phyloP scores from a whole-genome alignment of 2,329 filamentous ascomycete species.

The Penicillium sp. region DNA sequence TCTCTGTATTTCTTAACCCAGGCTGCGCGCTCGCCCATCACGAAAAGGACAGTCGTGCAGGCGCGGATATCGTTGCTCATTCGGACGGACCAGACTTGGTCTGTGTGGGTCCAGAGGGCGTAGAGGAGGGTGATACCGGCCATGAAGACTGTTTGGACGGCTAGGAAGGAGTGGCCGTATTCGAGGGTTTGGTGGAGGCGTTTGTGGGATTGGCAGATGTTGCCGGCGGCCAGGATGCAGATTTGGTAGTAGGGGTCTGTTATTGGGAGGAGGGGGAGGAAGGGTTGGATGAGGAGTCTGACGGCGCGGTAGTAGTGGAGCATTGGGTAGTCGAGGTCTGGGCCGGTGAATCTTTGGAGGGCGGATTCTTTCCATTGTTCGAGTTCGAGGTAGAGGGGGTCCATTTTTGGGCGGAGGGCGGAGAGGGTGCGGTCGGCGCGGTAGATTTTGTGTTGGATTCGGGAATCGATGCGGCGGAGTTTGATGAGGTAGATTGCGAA shows the following conservation, averaged over 20 bases:
- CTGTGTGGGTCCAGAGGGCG: constrained; percentile 43
- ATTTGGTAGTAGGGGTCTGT: constrained; percentile 48
- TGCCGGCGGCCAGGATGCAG: constrained; percentile 36
- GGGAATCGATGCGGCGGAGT: constrained; percentile 48
- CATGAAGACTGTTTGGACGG: constrained; percentile 41
- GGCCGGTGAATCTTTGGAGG: constrained; percentile 31
- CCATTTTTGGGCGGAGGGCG: constrained; percentile 48
- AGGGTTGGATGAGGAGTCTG: constrained; percentile 51
- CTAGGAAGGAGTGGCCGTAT: constrained; percentile 40
- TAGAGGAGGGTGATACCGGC: constrained; percentile 39
- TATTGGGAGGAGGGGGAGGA: constrained; percentile 46
- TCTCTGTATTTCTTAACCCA: constrained; percentile 50
- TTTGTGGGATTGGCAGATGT: constrained; percentile 40
- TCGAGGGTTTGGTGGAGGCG: constrained; percentile 38
- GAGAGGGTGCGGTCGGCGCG: constrained; percentile 47
- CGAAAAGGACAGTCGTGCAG: constrained; percentile 49
- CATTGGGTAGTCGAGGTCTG: constrained; percentile 48
- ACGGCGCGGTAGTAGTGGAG: constrained; percentile 51
- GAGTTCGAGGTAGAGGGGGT: constrained; percentile 45
- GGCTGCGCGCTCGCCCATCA: constrained; percentile 49
- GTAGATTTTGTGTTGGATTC: constrained; percentile 53
- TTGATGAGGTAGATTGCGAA: constrained; percentile 46
- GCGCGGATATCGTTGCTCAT: constrained; percentile 50
- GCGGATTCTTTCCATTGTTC: constrained; percentile 48
- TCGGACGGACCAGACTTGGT: constrained; percentile 47